Evolutionary conservation across 352 stramenopile species (phyloP).

Genomic region (Peronospora tabacina): DNA sequence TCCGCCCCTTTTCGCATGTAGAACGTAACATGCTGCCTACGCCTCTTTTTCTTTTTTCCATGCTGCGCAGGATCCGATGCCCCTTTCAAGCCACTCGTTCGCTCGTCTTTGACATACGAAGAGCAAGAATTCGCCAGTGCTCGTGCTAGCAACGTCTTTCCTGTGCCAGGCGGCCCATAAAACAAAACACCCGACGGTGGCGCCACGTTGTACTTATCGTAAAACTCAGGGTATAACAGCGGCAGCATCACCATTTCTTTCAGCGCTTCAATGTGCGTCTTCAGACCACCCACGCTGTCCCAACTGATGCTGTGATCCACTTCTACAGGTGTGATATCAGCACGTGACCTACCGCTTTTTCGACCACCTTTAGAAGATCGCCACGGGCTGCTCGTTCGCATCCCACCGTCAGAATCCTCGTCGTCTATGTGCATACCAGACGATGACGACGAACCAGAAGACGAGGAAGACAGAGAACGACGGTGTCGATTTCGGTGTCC

Average conservation of each 20-base stretch:
- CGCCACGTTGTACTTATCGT: conserved; percentile 81
- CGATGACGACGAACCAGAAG: conserved; percentile 38
- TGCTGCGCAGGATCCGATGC: conserved; percentile 1
- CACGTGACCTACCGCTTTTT: conserved; percentile 40
- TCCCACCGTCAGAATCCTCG: conserved; percentile 62
- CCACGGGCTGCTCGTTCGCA: conserved; percentile 42
- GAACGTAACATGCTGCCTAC: conserved; percentile 78
- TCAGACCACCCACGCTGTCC: conserved; percentile 79
- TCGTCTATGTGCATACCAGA: conserved; percentile 48
- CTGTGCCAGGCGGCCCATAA: conserved; percentile 87
- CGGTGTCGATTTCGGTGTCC: conserved; percentile 24
- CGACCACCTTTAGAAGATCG: conserved; percentile 20
- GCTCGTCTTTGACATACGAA: conserved; percentile 17
- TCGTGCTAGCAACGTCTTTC: conserved; percentile 87
- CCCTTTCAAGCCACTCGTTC: conserved; percentile 2
- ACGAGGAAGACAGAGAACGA: conserved; percentile 41
- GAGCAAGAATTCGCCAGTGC: conserved; percentile 86
- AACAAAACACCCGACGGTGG: conserved; percentile 85
- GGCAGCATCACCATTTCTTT: conserved; percentile 93
- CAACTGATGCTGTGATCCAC: conserved; percentile 80
- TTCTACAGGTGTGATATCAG: conserved; percentile 78
- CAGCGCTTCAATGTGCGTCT: conserved; percentile 80
- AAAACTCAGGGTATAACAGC: conserved; percentile 90
- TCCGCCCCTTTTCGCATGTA: conserved; percentile 92
- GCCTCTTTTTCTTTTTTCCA: conserved; percentile 15